Conservation (phyloP, 2,329 filamentous ascomycete genomes). For the Microsporum ferrugineum region DNA sequence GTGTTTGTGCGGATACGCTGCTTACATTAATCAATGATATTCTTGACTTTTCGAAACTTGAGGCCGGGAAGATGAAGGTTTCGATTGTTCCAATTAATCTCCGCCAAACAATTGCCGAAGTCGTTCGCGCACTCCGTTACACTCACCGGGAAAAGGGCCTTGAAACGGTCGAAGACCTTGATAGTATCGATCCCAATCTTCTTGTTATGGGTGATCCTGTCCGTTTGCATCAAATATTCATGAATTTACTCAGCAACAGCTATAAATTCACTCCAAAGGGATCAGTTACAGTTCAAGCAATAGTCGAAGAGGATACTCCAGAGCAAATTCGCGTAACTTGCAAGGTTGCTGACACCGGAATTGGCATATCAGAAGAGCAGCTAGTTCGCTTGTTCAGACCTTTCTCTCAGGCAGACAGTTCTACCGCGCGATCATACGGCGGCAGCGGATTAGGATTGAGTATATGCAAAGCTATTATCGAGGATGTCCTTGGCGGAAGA, state of each 20-base stretch:
- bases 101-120: conserved; percentile 53
- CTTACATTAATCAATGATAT: conserved; percentile 87
- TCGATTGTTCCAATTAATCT: conserved; percentile 76
- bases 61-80: conserved; percentile 76
- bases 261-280: conserved; percentile 88
- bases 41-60: conserved; percentile 75
- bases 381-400: conserved; percentile 79
- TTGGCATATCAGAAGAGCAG: conserved; percentile 69
- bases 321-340: conserved; percentile 66
- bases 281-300: conserved; percentile 70
- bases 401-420: conserved; percentile 85
- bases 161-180: conserved; percentile 54
- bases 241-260: conserved; percentile 81
- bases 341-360: conserved; percentile 80
- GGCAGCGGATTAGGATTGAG: conserved; percentile 83
- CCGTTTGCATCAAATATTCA: conserved; percentile 63
- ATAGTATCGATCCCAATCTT: conserved; percentile 44
- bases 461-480: conserved; percentile 89
- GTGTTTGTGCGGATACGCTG: conserved; percentile 59
- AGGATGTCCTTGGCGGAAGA: conserved; percentile 78
- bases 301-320: conserved; percentile 57
- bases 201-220: conserved; percentile 78
- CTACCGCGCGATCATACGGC: conserved; percentile 80
- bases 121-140: conserved; percentile 51
- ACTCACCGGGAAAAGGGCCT: conserved; percentile 51